Base-by-base conservation (phyloP, 2,329 filamentous ascomycete species). In the Talaromyces sp. region DNA sequence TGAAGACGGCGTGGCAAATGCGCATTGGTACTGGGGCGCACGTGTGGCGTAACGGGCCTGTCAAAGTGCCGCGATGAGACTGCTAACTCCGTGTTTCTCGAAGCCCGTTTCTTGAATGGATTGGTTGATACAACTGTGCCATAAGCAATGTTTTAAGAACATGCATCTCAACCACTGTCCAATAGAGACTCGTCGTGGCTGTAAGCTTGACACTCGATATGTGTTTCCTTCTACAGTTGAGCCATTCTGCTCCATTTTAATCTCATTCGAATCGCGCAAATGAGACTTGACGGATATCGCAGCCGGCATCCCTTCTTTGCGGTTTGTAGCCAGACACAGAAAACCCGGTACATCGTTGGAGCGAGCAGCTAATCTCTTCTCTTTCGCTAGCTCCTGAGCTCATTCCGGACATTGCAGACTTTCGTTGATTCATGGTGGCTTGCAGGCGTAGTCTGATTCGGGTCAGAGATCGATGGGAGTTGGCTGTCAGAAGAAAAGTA, bases 1-100 rank as follows among this genome's bases (percentile, higher is more conserved):
- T 14, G 35, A 33, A 43, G 37, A 19, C n/a, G 56, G 35, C 56
- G 56, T 59, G 56, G 56, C 56, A 33, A 59, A 45, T 59, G 39
- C 22, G 56, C 56, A 45, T 45, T 45, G 56, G 56, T 59, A 45
- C 33, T 31, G 33, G 31, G 52, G 33, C n/a, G 52, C 52, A 56
- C 52, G 33, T 56, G 52, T 56, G 52, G 52, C 52, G 52, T 16
- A 14, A 37, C 52, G n/a, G 33, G 19, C 33, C n/a, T 24, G 52
- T 37, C n/a, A 35, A 54, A 14, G 14, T 19, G 50, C n/a, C 31
- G n/a, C 2, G 50, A 54, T 35, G 31, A 22, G 35, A 54, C 10
- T 54, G 33, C 16, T 50, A 33, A 10, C 8, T 33, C 48, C 48
- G 24, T 52, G 48, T 33, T 31, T 31, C 48, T 52, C 27, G 48